phyloP scores from a whole-genome alignment of 2,329 filamentous ascomycete genomes.

The Claviceps monticola region DNA sequence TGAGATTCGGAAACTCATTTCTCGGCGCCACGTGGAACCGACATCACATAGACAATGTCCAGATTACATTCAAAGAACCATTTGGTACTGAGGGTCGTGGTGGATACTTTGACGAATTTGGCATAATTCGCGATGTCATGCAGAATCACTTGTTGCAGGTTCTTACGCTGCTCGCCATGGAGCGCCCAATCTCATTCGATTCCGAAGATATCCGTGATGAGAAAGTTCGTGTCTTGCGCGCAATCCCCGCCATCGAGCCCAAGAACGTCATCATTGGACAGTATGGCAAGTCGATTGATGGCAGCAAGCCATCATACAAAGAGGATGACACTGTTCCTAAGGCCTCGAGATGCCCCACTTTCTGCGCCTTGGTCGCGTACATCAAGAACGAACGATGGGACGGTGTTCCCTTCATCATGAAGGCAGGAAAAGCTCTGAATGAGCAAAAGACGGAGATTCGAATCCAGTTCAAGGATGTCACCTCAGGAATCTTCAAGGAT shows the following conservation, averaged over 20 bases:
- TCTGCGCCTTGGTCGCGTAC: constrained; percentile 92
- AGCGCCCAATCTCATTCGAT: constrained; percentile 95
- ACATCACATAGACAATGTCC: constrained; percentile 97
- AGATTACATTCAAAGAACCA: constrained; percentile 98
- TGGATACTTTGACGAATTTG: constrained; percentile 98
- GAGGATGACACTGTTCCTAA: constrained; percentile 97
- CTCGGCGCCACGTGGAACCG: constrained; percentile 98
- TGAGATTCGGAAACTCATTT: constrained; percentile 97
- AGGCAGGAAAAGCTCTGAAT: constrained; percentile 96
- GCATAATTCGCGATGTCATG: constrained; percentile 99
- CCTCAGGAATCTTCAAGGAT: constrained; percentile 98
- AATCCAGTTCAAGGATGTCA: constrained; percentile 99
- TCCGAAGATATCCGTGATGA: constrained; percentile 97
- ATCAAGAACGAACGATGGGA: constrained; percentile 99
- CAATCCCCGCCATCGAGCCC: constrained; percentile 87
- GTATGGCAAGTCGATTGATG: constrained; percentile 91
- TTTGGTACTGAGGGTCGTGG: constrained; percentile 97
- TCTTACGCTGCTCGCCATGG: constrained; percentile 91
- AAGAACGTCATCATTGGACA: constrained; percentile 99
- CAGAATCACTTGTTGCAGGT: constrained; percentile 98
- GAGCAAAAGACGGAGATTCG: constrained; percentile 99
- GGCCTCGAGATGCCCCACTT: constrained; percentile 93
- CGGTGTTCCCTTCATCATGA: constrained; percentile 96
- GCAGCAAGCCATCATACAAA: constrained; percentile 93
- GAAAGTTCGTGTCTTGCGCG: constrained; percentile 90